Conservation (phyloP, 805 yeast genomes). For the Alloascoidea hylecoeti region DNA sequence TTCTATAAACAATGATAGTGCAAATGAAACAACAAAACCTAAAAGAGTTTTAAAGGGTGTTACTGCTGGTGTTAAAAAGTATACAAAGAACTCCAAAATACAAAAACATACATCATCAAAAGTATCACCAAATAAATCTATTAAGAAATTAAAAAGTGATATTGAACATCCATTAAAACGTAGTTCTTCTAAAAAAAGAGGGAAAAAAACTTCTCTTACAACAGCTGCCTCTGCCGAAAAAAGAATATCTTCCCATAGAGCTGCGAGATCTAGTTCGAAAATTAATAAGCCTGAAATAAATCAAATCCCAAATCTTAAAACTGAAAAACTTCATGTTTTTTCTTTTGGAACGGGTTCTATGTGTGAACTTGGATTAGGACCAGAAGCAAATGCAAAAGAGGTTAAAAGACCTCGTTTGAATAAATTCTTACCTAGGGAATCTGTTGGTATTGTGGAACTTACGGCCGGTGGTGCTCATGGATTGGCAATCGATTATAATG, state of each 20-base stretch:
- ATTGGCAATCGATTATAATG: slow-evolving; percentile 1
- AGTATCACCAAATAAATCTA: background rate
- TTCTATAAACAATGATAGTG: no score
- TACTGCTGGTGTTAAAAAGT: background rate
- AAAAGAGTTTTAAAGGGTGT: background rate
- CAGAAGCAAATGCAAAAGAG: background rate
- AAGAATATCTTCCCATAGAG: no score
- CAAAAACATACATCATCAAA: background rate
- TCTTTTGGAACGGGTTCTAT: slow-evolving; percentile 1
- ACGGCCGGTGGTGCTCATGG: slow-evolving; percentile 1
- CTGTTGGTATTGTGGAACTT: slow-evolving; percentile 1
- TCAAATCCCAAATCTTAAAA: background rate
- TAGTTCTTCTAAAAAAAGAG: background rate
- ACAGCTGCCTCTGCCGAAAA: no score
- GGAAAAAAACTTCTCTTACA: background rate
- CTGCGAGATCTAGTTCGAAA: background rate
- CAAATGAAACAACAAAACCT: background rate
- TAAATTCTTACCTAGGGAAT: background rate
- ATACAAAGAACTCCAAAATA: background rate
- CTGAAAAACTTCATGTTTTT: background rate
- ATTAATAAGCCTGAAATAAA: background rate
- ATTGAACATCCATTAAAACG: background rate
- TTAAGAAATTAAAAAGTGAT: background rate
- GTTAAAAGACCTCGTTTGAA: background rate
- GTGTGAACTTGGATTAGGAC: slow-evolving; percentile 2